phyloP scores from a whole-genome alignment of 2,329 filamentous ascomycete species.

The Pseudogymnoascus sp. region DNA sequence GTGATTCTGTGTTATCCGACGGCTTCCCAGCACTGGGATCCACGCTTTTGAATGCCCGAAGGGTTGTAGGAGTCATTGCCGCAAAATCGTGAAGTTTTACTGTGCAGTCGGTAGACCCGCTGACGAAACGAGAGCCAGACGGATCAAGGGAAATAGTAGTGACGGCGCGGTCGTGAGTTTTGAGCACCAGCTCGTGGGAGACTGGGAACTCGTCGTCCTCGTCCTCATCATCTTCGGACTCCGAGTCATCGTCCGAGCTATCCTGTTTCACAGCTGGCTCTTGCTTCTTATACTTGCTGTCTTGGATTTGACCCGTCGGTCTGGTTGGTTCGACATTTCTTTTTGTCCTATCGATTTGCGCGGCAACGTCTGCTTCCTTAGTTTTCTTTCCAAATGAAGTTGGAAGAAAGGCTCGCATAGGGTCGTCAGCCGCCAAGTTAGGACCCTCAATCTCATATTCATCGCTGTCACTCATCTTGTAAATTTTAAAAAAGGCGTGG shows the following conservation, averaged over 20 bases:
- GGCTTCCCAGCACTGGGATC: slow-evolving; percentile 75
- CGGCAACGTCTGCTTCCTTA: slow-evolving; percentile 62
- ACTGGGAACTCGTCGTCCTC: slow-evolving; percentile 85
- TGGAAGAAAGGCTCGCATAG: slow-evolving; percentile 69
- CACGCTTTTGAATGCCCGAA: slow-evolving; percentile 86
- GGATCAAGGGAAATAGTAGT: slow-evolving; percentile 79
- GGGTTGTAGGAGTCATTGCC: slow-evolving; percentile 87
- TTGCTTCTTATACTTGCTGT: slow-evolving; percentile 24
- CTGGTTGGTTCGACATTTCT: slow-evolving; percentile 39
- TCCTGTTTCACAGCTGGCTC: slow-evolving; percentile 30
- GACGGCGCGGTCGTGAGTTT: slow-evolving; percentile 82
- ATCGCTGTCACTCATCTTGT: slow-evolving; percentile 50
- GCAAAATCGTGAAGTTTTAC: slow-evolving; percentile 93
- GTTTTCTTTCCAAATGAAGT: slow-evolving; percentile 77
- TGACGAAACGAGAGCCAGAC: slow-evolving; percentile 73
- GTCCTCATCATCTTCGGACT: slow-evolving; percentile 42
- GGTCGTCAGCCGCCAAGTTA: slow-evolving; percentile 52
- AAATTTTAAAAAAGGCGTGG: background rate
- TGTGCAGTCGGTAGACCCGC: slow-evolving; percentile 84
- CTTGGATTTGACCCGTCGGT: slow-evolving; percentile 22
- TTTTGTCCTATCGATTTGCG: slow-evolving; percentile 73
- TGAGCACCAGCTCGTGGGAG: slow-evolving; percentile 85
- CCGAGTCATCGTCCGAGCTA: slow-evolving; percentile 32
- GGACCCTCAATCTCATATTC: slow-evolving; percentile 49
- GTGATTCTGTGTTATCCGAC: slow-evolving; percentile 65